A percentile compares a stretch with the other conserved stretches of the same genome.
Evolutionary conservation across 345 rosid species (phyloP).

Genomic region (Aurinia saxatilis): DNA sequence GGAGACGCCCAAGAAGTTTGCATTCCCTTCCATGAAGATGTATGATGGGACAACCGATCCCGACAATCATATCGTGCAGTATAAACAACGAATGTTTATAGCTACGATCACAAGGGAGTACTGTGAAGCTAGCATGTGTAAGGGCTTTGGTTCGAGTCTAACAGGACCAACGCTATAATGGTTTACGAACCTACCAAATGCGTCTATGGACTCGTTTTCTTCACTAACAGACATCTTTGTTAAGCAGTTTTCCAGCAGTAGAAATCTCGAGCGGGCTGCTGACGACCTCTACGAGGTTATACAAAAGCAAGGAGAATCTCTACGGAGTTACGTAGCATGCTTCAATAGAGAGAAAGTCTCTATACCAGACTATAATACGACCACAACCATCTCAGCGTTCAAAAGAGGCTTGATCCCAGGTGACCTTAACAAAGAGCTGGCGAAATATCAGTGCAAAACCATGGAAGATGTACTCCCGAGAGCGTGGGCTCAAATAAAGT

Average conservation of each 20-base stretch:
- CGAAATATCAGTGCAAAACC: background rate
- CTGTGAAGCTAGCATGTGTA: too few species aligned
- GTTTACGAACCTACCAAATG: too few species aligned
- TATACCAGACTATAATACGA: background rate
- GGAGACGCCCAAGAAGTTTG: too few species aligned
- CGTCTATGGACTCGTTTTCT: too few species aligned
- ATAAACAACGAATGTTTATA: too few species aligned
- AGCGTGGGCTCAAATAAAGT: background rate
- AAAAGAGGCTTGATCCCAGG: background rate
- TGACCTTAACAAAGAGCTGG: background rate
- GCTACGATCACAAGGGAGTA: too few species aligned
- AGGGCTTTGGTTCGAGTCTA: too few species aligned
- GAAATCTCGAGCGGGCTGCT: background rate
- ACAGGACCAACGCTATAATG: too few species aligned
- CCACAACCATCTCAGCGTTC: background rate
- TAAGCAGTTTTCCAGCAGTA: background rate
- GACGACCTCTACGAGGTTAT: background rate
- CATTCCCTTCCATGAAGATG: too few species aligned
- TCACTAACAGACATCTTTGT: background rate
- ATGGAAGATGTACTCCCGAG: background rate
- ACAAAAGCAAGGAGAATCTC: background rate
- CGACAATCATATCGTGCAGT: too few species aligned
- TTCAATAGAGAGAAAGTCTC: background rate
- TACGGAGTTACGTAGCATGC: background rate
- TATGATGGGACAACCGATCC: too few species aligned